A percentile compares a stretch with the other conserved stretches of the same genome.
These are phyloP conservation scores for Yamadazyma triangularis DNA, from an alignment of 1,139 yeast genomes.

Conservation along the genomic window DNA sequence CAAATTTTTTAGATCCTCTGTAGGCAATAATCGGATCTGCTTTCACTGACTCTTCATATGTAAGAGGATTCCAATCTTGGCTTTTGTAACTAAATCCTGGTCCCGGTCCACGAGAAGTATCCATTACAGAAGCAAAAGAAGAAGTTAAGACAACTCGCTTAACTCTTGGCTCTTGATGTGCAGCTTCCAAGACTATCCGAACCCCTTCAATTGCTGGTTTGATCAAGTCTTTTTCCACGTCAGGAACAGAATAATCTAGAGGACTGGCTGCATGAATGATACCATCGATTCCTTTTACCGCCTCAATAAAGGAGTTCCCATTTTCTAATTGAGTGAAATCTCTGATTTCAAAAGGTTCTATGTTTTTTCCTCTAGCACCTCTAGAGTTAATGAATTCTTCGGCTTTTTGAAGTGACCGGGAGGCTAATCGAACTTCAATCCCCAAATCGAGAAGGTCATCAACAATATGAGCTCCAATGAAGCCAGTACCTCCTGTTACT, in stretches of 20 bases:
- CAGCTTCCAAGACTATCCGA: slow-evolving; percentile 19
- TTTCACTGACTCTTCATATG: slow-evolving; percentile 29
- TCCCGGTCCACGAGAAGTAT: slow-evolving; percentile 12
- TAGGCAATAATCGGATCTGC: slow-evolving; percentile 35
- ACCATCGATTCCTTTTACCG: slow-evolving; percentile 16
- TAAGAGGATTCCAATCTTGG: slow-evolving; percentile 29
- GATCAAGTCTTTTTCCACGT: slow-evolving; percentile 18
- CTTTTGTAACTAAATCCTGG: slow-evolving; percentile 21
- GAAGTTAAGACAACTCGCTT: slow-evolving; percentile 26
- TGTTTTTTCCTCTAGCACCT: slow-evolving; percentile 11
- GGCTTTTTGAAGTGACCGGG: slow-evolving; percentile 25
- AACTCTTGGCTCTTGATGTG: slow-evolving; percentile 19
- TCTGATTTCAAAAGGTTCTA: slow-evolving; percentile 14
- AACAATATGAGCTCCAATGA: slow-evolving; percentile 41
- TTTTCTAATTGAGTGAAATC: slow-evolving; percentile 13
- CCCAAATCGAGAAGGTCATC: slow-evolving; percentile 20
- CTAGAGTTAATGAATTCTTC: slow-evolving; percentile 14
- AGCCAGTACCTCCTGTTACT: slow-evolving; percentile 58
- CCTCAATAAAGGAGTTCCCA: slow-evolving; percentile 14
- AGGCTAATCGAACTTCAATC: slow-evolving; percentile 26
- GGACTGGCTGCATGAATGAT: slow-evolving; percentile 19
- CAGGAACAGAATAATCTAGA: slow-evolving; percentile 12
- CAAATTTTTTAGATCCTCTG: slow-evolving; percentile 36
- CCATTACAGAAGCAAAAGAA: slow-evolving; percentile 21
- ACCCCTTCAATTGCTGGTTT: slow-evolving; percentile 22